A percentile compares a stretch with the other conserved stretches of the same genome.
Evolutionary conservation across 441 rosid genomes (phyloP).

Genomic region (Flueggea neowawraea): DNA sequence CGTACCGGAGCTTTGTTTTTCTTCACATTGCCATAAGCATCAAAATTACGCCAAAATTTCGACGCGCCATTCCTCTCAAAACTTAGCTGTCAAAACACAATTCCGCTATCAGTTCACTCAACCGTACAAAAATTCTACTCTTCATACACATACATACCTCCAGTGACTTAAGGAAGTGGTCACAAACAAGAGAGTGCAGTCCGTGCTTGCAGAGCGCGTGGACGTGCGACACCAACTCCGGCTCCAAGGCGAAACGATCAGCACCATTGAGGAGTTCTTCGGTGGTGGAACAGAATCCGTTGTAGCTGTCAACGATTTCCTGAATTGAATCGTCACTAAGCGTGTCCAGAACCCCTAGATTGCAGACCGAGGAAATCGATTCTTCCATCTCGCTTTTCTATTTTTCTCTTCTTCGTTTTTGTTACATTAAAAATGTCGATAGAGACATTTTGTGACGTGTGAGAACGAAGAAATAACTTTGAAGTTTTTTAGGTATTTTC

Average conservation of each 20-base stretch:
- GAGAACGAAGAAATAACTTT: too few relatives aligned
- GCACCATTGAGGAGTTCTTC: constrained; percentile 49
- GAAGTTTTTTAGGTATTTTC: too few relatives aligned
- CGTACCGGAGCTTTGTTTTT: constrained; percentile 34
- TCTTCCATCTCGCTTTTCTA: constrained; percentile 33
- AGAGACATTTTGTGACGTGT: too few relatives aligned
- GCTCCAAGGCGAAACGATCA: constrained; percentile 33
- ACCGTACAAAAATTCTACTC: not conserved
- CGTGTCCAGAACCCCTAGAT: constrained; percentile 47
- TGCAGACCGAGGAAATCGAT: constrained; percentile 32
- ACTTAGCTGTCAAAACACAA: constrained; percentile 43
- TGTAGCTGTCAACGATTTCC: constrained; percentile 55
- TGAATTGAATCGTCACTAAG: constrained; percentile 46
- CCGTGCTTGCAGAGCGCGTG: constrained; percentile 63
- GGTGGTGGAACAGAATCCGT: constrained; percentile 53
- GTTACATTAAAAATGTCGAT: too few relatives aligned
- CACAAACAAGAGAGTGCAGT: constrained; percentile 66
- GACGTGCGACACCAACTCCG: constrained; percentile 48
- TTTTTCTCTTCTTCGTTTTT: too few relatives aligned
- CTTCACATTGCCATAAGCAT: constrained; percentile 35
- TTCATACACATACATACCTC: constrained; percentile 40
- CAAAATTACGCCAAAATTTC: constrained; percentile 80
- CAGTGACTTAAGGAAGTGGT: constrained; percentile 67
- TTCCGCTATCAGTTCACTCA: not conserved
- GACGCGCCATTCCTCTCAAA: constrained; percentile 55